A percentile compares a stretch with the other conserved stretches of the same genome.
Evolutionary conservation across 805 yeast genomes (phyloP).

Genomic region (Alloascoidea africana): DNA sequence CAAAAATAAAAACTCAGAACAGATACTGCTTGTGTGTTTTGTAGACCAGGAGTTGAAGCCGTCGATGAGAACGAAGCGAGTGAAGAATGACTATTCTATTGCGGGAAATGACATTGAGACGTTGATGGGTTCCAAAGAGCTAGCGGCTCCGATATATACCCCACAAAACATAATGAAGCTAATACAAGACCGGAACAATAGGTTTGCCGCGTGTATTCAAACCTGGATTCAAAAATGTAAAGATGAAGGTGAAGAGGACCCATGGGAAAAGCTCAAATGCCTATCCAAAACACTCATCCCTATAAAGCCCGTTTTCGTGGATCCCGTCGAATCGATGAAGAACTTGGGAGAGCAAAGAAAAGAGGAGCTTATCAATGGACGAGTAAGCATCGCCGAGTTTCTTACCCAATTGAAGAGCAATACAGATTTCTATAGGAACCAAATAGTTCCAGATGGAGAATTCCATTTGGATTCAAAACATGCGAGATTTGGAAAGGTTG

Average conservation of each 20-base stretch:
- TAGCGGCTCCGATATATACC: conserved; percentile 29
- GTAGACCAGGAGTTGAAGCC: neutral
- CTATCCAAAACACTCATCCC: conserved; percentile 30
- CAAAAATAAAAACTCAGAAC: too few relatives aligned
- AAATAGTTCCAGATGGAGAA: conserved; percentile 39
- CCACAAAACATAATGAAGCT: conserved; percentile 43
- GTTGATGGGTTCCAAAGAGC: neutral
- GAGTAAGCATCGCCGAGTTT: conserved; percentile 33
- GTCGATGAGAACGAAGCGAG: neutral
- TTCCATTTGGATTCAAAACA: conserved; percentile 25
- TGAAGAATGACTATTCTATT: too few relatives aligned
- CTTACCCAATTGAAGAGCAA: conserved; percentile 28
- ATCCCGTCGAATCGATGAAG: conserved; percentile 49
- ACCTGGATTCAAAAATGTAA: conserved; percentile 21
- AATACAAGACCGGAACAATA: conserved; percentile 39
- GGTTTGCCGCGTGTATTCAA: conserved; percentile 28
- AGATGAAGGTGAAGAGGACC: conserved; percentile 25
- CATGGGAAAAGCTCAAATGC: conserved; percentile 20
- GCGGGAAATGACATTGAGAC: neutral
- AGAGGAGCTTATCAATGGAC: conserved; percentile 12
- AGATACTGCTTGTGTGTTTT: neutral
- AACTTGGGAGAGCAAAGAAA: conserved; percentile 12
- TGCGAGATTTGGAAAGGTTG: conserved; percentile 28
- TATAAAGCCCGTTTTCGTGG: conserved; percentile 29
- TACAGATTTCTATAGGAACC: conserved; percentile 40